Evolutionary conservation across 2,329 filamentous ascomycete genomes (phyloP), one percentile per base, ranked within the genome.

Genomic region (Colletotrichum liaoningense): DNA sequence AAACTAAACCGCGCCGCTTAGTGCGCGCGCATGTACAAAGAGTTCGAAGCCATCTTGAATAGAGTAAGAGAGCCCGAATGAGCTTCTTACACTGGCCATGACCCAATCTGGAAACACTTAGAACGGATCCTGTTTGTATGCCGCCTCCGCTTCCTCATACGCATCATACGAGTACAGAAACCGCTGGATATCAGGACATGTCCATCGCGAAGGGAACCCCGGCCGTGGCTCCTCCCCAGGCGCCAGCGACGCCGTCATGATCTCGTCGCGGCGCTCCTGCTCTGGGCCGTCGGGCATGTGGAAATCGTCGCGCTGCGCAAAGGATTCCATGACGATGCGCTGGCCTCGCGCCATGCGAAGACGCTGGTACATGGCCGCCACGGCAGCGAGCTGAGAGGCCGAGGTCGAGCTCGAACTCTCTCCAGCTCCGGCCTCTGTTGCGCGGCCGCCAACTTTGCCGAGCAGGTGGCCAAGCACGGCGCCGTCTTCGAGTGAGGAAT

Each of bases 111-210:
- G 5, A 38, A 14, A 35, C 3, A 16, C 35, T 64, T 52, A 73
- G 19, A 69, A 74, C 1, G 75, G 77, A 24, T 79, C 70, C 30
- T 75, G 70, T 42, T 60, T 66, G 28, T 78, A 79, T 1, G 77
- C 78, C 64, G 77, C 75, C 66, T 74, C 73, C 19, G 73, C 60
- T 62, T 75, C 73, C 1, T 63, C 73, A 38, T 76, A 75, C 4
- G 75, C 75, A 24, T 76, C 75, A 9, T 76, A 76, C n/a, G 66
- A 65, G 30, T 76, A 75, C 28, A 76, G 46, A 28, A 76, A 75
- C 22, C 24, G 16, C 55, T 75, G 75, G 11, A 74, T 73, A 24
- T 67, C 63, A 4, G 75, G 75, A 72, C 75, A 76, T 30, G 75
- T 76, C 75, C 75, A 76, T 28, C 75, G 66, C 24, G 75, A 76